These are phyloP conservation scores for Nephelium lappaceum DNA, from an alignment of 345 rosid species.

Conservation along the genomic window DNA sequence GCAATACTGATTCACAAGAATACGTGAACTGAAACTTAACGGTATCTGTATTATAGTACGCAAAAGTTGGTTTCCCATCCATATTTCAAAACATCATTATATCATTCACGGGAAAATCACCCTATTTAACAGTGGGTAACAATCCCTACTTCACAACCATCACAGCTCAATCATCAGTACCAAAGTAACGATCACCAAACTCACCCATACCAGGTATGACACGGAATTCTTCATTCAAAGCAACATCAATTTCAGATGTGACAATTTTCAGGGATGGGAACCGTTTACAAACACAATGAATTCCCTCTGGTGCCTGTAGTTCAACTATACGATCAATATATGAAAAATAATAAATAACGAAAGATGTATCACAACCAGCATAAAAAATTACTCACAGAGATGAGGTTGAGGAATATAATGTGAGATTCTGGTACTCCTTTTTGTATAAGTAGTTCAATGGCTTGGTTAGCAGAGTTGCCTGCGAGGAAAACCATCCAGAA, in stretches of 20 bases:
- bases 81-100: conserved; percentile 12
- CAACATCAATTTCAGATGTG: conserved; percentile 90
- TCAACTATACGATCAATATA: background rate
- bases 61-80: conserved; percentile 3
- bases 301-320: conserved; percentile 93
- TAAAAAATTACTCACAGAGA: conserved; percentile 61
- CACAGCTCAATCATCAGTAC: conserved; percentile 74
- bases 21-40: background rate
- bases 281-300: conserved; percentile 83
- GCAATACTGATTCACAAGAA: background rate
- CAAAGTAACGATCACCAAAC: conserved; percentile 97
- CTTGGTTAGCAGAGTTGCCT: conserved; percentile 98
- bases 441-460: conserved; percentile 78
- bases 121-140: conserved; percentile 12
- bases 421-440: conserved; percentile 98
- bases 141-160: background rate
- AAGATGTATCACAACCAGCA: background rate
- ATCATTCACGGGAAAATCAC: background rate
- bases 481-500: conserved; percentile 18
- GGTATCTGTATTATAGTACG: background rate
- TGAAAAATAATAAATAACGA: background rate
- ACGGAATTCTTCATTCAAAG: conserved; percentile 82
- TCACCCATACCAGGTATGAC: conserved; percentile 99
- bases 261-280: conserved; percentile 89
- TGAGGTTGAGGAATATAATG: conserved; percentile 91